Evolutionary conservation across 768 basidiomycete species (phyloP), one percentile per base, ranked within the genome.

Genomic region (Lepiota subincarnata): DNA sequence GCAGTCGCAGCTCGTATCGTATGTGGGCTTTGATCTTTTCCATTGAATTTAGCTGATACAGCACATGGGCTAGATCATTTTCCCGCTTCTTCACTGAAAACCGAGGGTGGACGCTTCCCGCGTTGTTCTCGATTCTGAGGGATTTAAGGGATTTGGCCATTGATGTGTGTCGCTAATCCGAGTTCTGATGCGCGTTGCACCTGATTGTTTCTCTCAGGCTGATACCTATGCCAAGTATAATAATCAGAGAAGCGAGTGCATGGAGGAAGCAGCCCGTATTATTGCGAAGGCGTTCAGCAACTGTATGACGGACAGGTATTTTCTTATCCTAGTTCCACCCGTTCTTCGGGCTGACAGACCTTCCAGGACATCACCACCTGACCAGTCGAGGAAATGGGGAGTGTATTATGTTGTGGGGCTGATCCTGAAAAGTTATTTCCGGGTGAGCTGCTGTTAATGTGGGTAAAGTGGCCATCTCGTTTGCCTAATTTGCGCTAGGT

Each of bases 391-490:
- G 61, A 90, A 90, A 73, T 89, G 93, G 92, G 86, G 93, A 0
- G 80, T 94, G 1, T 98, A 98, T 71, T 91, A 93, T 62, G 82
- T 97, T 12, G 94, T 95, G 0, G 89, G 87, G 13, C 74, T 96
- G 46, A 86, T 94, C 51, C 72, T 99, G 68, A 98, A 98, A 68
- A 89, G 84, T 44, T 98, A 98, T 72, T 98, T 98, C 77, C 84
- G 86, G 60, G 95, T 84, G 69, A 67, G 87, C 76, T 39, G 50
- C 20, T 26, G 31, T 20, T n/a, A n/a, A 8, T 31, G 8, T 31
- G 31, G 31, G 7, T 11, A 2, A 24, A 24, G 6, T 31, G n/a
- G n/a, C 28, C 14, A 20, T 44, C 20, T 36, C 31, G 24, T 49
- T 57, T 20, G 37, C 36, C 1, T 19, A 34, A 40, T 43, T 42